Base-by-base conservation (phyloP, 257 asterid species). In the Solanum neorickii region DNA sequence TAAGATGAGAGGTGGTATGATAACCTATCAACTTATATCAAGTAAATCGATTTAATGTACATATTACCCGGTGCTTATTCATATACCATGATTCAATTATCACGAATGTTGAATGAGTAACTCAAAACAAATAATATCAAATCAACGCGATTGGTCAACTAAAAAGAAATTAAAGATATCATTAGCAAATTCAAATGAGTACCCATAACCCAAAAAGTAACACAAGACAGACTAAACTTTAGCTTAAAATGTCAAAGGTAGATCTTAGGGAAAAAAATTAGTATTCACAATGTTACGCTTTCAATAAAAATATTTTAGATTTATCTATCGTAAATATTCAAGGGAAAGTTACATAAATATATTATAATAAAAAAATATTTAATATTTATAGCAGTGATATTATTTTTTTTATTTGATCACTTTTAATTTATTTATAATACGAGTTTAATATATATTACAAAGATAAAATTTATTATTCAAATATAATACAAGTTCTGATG, bases 81-180 rank as follows among this genome's bases (percentile, higher is more conserved):
- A 16, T 52, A 2, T 52, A 52, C 62, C 62, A 6, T 16, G 7
- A 16, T 52, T 52, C 0, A 65, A n/a, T n/a, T n/a, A 23, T 21
- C 3, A 60, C 10, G 0, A 11, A 11, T 0, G 0, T n/a, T n/a
- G 0, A 60, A 23, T 60, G 0, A 62, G 2, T 66, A 66, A 25
- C 20, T 12, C 7, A 5, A 66, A 25, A 29, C 0, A 4, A 25
- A 27, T 6, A 66, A 27, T 25, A 27, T 66, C 3, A 66, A 6
- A 25, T 66, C 2, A 27, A 66, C 5, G 31, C 12, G 1, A 0
- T 14, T 25, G 0, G 10, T 66, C 25, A 3, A 12, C 31, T n/a
- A 62, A 62, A 7, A 1, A 11, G 2, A 25, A 66, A 12, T 25
- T 66, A 66, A 25, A 13, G 73, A 66, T 66, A 6, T 23, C 12